A percentile compares a stretch with the other conserved stretches of the same genome.
These are phyloP conservation scores for Aspergillus unguis DNA, from an alignment of 2,329 filamentous ascomycete species.

Conservation along the genomic window DNA sequence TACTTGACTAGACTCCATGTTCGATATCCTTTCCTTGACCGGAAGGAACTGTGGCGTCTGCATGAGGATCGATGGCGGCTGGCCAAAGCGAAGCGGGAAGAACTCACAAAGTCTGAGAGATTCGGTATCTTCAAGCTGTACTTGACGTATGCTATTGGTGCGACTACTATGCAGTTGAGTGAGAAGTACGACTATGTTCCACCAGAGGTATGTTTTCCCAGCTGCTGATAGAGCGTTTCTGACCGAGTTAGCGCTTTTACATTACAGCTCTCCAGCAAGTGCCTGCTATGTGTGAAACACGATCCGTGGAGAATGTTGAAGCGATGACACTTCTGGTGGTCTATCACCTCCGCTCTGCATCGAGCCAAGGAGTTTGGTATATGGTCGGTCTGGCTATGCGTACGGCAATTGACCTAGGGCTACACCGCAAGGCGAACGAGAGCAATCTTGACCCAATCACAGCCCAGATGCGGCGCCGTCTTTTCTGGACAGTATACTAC, in stretches of 20 bases:
- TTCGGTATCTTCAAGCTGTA: slow-evolving; percentile 53
- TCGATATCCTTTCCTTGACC: slow-evolving; percentile 51
- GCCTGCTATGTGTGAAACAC: slow-evolving; percentile 47
- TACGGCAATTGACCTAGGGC: slow-evolving; percentile 51
- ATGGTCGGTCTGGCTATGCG: slow-evolving; percentile 55
- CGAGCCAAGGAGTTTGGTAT: slow-evolving; percentile 53
- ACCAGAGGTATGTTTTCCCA: slow-evolving; percentile 36
- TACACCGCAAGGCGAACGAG: slow-evolving; percentile 50
- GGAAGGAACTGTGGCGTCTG: slow-evolving; percentile 44
- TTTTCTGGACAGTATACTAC: slow-evolving; percentile 54
- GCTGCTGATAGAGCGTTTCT: background rate
- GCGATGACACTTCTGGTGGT: slow-evolving; percentile 52
- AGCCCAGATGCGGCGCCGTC: slow-evolving; percentile 45
- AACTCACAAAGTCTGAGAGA: slow-evolving; percentile 34
- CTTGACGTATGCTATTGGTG: slow-evolving; percentile 52
- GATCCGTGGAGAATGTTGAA: slow-evolving; percentile 52
- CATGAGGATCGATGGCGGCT: slow-evolving; percentile 43
- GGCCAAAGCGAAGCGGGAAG: slow-evolving; percentile 35
- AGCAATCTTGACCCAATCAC: slow-evolving; percentile 40
- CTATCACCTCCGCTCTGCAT: slow-evolving; percentile 51
- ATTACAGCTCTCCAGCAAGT: slow-evolving; percentile 50
- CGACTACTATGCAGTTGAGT: slow-evolving; percentile 48
- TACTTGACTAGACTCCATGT: slow-evolving; percentile 48
- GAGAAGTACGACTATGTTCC: slow-evolving; percentile 45
- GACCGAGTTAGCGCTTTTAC: slow-evolving; percentile 44